These are phyloP conservation scores for Andrographis paniculata DNA, from an alignment of 305 asterid species.

Conservation along the genomic window DNA sequence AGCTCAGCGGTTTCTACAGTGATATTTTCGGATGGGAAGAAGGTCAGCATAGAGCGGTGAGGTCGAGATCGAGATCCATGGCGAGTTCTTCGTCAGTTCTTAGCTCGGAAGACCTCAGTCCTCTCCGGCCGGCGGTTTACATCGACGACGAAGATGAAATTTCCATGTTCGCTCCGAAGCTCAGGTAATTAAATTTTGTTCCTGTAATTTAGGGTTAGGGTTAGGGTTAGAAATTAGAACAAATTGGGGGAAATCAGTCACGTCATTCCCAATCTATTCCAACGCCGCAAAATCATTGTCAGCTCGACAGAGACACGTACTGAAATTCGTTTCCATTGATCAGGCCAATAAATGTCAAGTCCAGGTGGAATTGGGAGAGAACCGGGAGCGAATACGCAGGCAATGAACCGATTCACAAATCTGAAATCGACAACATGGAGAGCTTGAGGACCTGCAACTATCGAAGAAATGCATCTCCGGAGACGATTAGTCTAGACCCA, in stretches of 20 bases:
- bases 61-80: slow-evolving; percentile 63
- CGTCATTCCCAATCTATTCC: too few relatives aligned
- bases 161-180: slow-evolving; percentile 47
- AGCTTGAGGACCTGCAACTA: slow-evolving; percentile 22
- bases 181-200: slow-evolving; percentile 41
- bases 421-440: slow-evolving; percentile 23
- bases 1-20: slow-evolving; percentile 30
- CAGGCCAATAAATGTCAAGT: slow-evolving; percentile 36
- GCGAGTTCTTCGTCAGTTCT: slow-evolving; percentile 56
- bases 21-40: slow-evolving; percentile 67
- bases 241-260: slow-evolving; percentile 6
- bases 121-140: slow-evolving; percentile 45
- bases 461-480: slow-evolving; percentile 38
- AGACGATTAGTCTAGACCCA: slow-evolving; percentile 47
- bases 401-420: slow-evolving; percentile 8
- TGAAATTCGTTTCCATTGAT: background rate
- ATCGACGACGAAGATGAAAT: slow-evolving; percentile 32
- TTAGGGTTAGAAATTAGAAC: background rate
- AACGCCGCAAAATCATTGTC: too few relatives aligned
- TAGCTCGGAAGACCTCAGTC: slow-evolving; percentile 71
- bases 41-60: slow-evolving; percentile 33
- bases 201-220: background rate
- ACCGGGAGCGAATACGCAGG: slow-evolving; percentile 20
- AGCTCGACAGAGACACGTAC: too few relatives aligned
- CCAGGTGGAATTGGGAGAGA: slow-evolving; percentile 23